phyloP scores from a whole-genome alignment of 768 basidiomycete genomes.

The Psilocybe azurescens region DNA sequence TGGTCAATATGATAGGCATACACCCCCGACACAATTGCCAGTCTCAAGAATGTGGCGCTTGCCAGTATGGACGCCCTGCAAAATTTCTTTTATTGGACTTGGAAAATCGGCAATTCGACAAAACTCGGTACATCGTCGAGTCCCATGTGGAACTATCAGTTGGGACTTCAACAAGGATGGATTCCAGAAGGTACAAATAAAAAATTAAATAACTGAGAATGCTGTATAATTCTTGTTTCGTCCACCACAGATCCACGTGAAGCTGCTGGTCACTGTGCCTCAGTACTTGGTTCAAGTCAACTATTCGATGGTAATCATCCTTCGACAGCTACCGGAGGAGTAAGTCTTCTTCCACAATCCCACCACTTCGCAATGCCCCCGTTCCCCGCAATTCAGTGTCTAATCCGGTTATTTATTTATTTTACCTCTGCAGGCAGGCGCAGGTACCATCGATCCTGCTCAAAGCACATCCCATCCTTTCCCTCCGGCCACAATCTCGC shows the following conservation, averaged over 20 bases:
- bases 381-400: neutral
- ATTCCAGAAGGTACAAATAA: slow-evolving; percentile 66
- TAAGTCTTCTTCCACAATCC: slow-evolving; percentile 24
- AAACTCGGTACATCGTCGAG: slow-evolving; percentile 66
- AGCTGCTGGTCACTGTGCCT: slow-evolving; percentile 49
- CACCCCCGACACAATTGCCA: slow-evolving; percentile 57
- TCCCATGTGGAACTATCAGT: slow-evolving; percentile 88
- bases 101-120: slow-evolving; percentile 91
- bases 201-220: slow-evolving; percentile 28
- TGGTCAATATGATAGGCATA: slow-evolving; percentile 47
- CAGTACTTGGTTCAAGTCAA: slow-evolving; percentile 40
- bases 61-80: slow-evolving; percentile 90
- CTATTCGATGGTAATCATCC: slow-evolving; percentile 59
- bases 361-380: slow-evolving; percentile 1
- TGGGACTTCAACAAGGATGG: slow-evolving; percentile 88
- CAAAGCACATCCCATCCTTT: slow-evolving; percentile 58
- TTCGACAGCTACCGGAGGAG: slow-evolving; percentile 75
- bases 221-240: neutral
- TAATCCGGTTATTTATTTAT: slow-evolving; percentile 14
- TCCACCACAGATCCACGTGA: slow-evolving; percentile 46
- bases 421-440: slow-evolving; percentile 44
- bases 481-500: slow-evolving; percentile 66
- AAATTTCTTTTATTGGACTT: slow-evolving; percentile 97
- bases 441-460: slow-evolving; percentile 61
- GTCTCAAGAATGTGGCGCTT: slow-evolving; percentile 68